phyloP scores from a whole-genome alignment of 805 yeast genomes.

The Metschnikowia santaceciliae region DNA sequence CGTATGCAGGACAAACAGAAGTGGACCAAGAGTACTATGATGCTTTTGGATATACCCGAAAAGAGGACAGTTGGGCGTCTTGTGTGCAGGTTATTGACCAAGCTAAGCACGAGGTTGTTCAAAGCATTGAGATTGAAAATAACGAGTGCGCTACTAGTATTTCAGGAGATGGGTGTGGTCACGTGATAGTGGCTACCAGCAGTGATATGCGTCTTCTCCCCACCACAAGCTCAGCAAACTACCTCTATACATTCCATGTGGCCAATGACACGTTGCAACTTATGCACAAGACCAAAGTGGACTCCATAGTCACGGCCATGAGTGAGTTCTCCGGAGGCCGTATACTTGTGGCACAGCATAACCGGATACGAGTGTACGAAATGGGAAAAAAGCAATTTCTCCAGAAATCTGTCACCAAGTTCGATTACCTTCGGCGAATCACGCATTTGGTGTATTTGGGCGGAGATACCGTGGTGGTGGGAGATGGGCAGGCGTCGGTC shows the following conservation, averaged over 20 bases:
- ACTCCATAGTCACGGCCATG: slow-evolving; percentile 46
- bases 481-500: slow-evolving; percentile 69
- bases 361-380: slow-evolving; percentile 57
- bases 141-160: slow-evolving; percentile 43
- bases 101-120: slow-evolving; percentile 29
- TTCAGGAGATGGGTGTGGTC: slow-evolving; percentile 25
- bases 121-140: slow-evolving; percentile 41
- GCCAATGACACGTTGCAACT: slow-evolving; percentile 36
- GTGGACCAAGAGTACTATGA: slow-evolving; percentile 35
- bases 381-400: slow-evolving; percentile 78
- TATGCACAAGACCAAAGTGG: slow-evolving; percentile 59
- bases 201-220: slow-evolving; percentile 28
- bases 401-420: slow-evolving; percentile 51
- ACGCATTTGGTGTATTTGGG: slow-evolving; percentile 53
- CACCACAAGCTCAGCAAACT: slow-evolving; percentile 20
- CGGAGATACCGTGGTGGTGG: slow-evolving; percentile 54
- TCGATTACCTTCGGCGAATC: slow-evolving; percentile 46
- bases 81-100: slow-evolving; percentile 49
- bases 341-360: slow-evolving; percentile 55
- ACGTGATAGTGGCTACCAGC: slow-evolving; percentile 47
- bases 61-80: slow-evolving; percentile 43
- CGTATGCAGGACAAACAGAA: slow-evolving; percentile 20
- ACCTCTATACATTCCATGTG: slow-evolving; percentile 36
- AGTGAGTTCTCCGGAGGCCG: slow-evolving; percentile 48
- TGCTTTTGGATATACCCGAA: slow-evolving; percentile 42